These are phyloP conservation scores for Phytophthora ohioensis DNA, from an alignment of 352 stramenopile genomes.

Conservation along the genomic window DNA sequence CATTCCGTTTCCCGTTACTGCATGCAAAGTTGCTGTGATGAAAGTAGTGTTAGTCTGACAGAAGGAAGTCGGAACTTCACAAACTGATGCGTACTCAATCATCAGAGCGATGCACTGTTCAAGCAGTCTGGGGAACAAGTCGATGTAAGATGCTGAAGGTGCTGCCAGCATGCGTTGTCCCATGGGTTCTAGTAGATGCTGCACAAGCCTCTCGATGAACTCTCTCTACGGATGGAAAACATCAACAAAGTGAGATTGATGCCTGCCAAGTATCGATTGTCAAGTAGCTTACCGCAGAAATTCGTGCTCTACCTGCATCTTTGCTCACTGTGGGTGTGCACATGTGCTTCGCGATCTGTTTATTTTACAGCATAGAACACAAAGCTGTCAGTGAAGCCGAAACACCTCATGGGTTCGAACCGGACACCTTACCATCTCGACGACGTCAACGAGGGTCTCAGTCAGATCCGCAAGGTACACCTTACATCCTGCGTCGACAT, in stretches of 20 bases:
- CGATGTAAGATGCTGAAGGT: conserved; percentile 50
- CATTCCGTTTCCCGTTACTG: conserved; percentile 55
- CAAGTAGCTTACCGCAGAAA: conserved; percentile 35
- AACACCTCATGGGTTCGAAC: background rate
- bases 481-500: conserved; percentile 57
- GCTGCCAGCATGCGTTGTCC: conserved; percentile 47
- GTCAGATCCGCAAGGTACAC: conserved; percentile 62
- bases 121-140: conserved; percentile 60
- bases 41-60: background rate
- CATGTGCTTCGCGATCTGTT: conserved; percentile 46
- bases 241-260: conserved; percentile 4
- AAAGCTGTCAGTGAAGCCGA: conserved; percentile 2
- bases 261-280: background rate
- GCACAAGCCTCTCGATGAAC: conserved; percentile 59
- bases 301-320: conserved; percentile 25
- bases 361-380: background rate
- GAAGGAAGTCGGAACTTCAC: background rate
- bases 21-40: conserved; percentile 32
- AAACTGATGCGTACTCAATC: conserved; percentile 52
- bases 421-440: conserved; percentile 42
- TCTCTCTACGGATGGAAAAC: conserved; percentile 45
- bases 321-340: conserved; percentile 36
- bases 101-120: conserved; percentile 65
- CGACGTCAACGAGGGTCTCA: conserved; percentile 60
- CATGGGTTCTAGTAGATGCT: conserved; percentile 59